Evolutionary conservation across 768 basidiomycete species (phyloP), one percentile per base, ranked within the genome.

Genomic region (Tulasnella sp.): DNA sequence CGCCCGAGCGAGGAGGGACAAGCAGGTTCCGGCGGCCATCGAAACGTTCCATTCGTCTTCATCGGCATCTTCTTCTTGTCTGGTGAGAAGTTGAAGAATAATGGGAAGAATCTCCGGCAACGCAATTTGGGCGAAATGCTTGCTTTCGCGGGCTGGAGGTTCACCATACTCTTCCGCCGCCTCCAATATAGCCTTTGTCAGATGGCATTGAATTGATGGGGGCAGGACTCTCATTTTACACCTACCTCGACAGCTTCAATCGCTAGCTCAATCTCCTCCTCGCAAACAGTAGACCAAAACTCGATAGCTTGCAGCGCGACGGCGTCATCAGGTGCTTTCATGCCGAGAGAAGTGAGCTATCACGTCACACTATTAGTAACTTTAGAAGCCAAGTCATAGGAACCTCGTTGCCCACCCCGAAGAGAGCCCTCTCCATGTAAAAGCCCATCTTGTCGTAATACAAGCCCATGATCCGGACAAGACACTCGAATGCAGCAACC

Each of bases 381-480:
- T 79, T 74, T 3, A 72, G 29, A 54, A 77, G 19, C 69, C 9
- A 58, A 67, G 72, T 71, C 75, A 38, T 68, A 78, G 15, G 22
- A 88, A 29, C n/a, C 12, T 1, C 7, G 22, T 64, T 17, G 15
- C 91, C 75, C 84, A 97, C 96, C 58, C 97, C 97, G 81, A 99
- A 99, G 39, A 99, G 84, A 0, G 97, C 97, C 82, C 96, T 92
- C 82, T 99, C 97, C 97, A 99, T 99, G 86, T 99, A 99, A 82
- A 97, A 91, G 42, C 89, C 90, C 97, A 99, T 99, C 86, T 97
- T 98, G 81, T 97, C 96, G 83, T 99, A 99, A 85, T 99, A 99
- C 75, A 97, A 85, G 76, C 91, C 91, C 97, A 99, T 99, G 81
- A 98, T 97, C 81, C 91, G 89, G 38, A 99, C 97, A 17, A 99